A percentile compares a stretch with the other conserved stretches of the same genome.
These are phyloP conservation scores for Juglanconis juglandina DNA, from an alignment of 2,329 filamentous ascomycete species.

Conservation along the genomic window DNA sequence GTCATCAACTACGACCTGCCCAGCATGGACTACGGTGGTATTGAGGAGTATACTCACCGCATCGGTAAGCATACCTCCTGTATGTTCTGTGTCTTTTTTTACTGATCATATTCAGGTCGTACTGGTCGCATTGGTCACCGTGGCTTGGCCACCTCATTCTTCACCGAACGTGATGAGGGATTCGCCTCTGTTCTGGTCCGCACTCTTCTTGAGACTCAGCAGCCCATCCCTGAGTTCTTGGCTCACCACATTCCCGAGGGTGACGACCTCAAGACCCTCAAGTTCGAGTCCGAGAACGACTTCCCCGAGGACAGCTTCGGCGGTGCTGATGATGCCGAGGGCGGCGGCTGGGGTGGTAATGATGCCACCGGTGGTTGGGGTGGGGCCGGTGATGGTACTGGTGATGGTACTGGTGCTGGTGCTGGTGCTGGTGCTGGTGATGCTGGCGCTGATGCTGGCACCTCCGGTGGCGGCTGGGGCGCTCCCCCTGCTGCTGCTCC, in stretches of 20 bases:
- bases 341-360: conserved; percentile 15
- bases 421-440: conserved; percentile 25
- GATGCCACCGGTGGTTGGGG: conserved; percentile 21
- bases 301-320: neutral
- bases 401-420: conserved; percentile 18
- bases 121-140: conserved; percentile 89
- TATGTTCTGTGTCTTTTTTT: neutral
- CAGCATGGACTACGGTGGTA: conserved; percentile 70
- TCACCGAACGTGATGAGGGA: conserved; percentile 70
- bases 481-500: neutral
- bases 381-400: conserved; percentile 26
- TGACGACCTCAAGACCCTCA: conserved; percentile 41
- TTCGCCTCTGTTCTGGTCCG: conserved; percentile 74
- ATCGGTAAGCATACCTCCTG: conserved; percentile 62
- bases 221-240: conserved; percentile 80
- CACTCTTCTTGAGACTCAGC: conserved; percentile 74
- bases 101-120: conserved; percentile 57
- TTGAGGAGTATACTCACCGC: conserved; percentile 89
- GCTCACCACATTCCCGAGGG: conserved; percentile 59
- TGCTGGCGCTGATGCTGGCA: conserved; percentile 20
- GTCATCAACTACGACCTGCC: conserved; percentile 94
- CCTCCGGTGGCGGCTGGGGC: conserved; percentile 5
- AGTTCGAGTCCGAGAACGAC: conserved; percentile 50
- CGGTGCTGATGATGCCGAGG: neutral
- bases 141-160: conserved; percentile 86